Evolutionary conservation across 345 rosid genomes (phyloP).

Genomic region (Eucalyptus paniculata): DNA sequence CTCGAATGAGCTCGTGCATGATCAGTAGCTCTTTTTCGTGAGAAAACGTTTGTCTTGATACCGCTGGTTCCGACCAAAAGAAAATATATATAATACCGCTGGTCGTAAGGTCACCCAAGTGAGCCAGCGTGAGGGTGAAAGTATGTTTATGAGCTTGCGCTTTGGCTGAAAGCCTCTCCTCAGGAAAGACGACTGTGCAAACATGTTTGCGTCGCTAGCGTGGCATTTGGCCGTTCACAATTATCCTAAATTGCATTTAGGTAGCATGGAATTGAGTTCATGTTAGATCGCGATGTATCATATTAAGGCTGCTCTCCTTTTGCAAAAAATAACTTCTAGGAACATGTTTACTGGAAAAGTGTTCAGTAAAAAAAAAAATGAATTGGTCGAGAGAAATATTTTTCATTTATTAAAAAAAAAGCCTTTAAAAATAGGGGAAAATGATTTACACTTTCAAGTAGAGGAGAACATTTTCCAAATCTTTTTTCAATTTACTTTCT

Average conservation of each 20-base stretch:
- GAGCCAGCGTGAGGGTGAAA: background rate
- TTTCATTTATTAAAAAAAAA: too few species aligned
- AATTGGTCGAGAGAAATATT: too few species aligned
- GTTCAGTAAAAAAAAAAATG: too few species aligned
- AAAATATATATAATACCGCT: too few species aligned
- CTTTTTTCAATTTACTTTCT: too few species aligned
- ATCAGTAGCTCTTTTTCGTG: background rate
- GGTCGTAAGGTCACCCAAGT: background rate
- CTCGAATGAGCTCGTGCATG: background rate
- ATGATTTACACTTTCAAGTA: too few species aligned
- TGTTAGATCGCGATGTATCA: background rate
- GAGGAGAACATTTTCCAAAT: too few species aligned
- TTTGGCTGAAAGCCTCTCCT: background rate
- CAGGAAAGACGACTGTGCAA: background rate
- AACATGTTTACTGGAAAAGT: too few species aligned
- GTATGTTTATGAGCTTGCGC: background rate
- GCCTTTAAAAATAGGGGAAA: too few species aligned
- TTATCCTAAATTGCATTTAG: background rate
- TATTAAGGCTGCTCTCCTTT: background rate
- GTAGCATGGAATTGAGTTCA: background rate
- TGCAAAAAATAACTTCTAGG: background rate
- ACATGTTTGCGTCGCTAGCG: background rate
- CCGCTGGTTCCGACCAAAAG: background rate
- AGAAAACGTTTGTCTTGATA: background rate
- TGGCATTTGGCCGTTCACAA: background rate